These are phyloP conservation scores for Candida tibetensis DNA, from an alignment of 805 yeast species.

Conservation along the genomic window DNA sequence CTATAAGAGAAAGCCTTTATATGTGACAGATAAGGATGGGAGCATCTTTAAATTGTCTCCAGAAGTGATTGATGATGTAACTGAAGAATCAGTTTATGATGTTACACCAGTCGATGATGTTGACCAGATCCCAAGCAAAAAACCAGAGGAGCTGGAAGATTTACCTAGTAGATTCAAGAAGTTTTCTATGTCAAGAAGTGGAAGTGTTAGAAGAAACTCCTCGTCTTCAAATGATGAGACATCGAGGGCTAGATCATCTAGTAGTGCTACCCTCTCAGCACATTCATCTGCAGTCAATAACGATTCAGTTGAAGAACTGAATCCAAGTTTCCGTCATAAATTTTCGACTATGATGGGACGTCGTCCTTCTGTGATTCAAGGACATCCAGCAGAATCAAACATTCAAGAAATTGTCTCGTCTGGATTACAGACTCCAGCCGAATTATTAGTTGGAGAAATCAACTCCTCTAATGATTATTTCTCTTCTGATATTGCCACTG, in stretches of 20 bases:
- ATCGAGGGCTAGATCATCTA: constrained; percentile 3
- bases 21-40: constrained; percentile 45
- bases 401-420: constrained; percentile 39
- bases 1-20: constrained; percentile 70
- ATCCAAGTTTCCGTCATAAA: constrained; percentile 31
- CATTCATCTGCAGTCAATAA: background rate
- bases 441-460: constrained; percentile 32
- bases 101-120: constrained; percentile 1
- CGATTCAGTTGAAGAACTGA: constrained; percentile 3
- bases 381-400: constrained; percentile 33
- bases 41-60: constrained; percentile 40
- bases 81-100: constrained; percentile 12
- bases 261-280: constrained; percentile 1
- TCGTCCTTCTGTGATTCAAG: constrained; percentile 39
- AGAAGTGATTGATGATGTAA: constrained; percentile 31
- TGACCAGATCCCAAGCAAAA: background rate
- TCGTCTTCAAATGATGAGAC: background rate
- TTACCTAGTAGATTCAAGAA: constrained; percentile 1
- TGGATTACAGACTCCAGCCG: constrained; percentile 42
- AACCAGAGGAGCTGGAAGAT: background rate
- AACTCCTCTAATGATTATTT: constrained; percentile 27
- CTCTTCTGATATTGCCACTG: constrained; percentile 9
- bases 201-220: constrained; percentile 3
- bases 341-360: constrained; percentile 41
- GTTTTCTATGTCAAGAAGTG: constrained; percentile 7